Evolutionary conservation across 192 early-diverging fungal genomes (phyloP).

Genomic region (Umbelopsis sp.): DNA sequence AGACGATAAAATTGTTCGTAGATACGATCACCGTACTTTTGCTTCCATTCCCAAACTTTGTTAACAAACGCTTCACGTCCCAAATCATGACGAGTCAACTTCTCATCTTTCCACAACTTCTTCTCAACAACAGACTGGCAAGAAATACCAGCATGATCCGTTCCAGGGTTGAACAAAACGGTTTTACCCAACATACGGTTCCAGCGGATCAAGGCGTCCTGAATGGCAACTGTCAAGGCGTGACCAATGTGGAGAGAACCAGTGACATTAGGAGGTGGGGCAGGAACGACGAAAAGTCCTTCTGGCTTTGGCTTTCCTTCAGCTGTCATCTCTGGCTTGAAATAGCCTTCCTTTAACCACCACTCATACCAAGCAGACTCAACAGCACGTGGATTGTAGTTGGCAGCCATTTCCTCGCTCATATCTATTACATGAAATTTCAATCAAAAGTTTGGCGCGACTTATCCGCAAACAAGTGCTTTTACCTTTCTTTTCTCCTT

Average conservation of each 20-base stretch:
- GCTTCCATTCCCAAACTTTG: constrained; percentile 96
- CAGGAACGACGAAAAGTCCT: constrained; percentile 90
- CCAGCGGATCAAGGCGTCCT: constrained; percentile 94
- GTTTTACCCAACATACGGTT: constrained; percentile 98
- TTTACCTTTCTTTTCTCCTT: constrained; percentile 84
- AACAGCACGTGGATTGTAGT: constrained; percentile 58
- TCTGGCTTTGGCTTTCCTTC: constrained; percentile 75
- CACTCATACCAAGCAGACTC: constrained; percentile 51
- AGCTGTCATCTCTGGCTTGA: constrained; percentile 77
- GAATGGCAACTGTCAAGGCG: constrained; percentile 90
- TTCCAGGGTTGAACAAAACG: constrained; percentile 91
- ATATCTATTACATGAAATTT: constrained; percentile 55
- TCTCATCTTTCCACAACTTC: constrained; percentile 83
- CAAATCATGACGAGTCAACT: constrained; percentile 86
- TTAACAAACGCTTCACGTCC: constrained; percentile 90
- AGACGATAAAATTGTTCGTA: constrained; percentile 87
- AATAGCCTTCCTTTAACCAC: constrained; percentile 95
- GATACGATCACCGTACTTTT: constrained; percentile 80
- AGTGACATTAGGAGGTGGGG: constrained; percentile 99
- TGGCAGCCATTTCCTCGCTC: constrained; percentile 70
- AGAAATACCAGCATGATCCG: constrained; percentile 97
- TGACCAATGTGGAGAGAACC: constrained; percentile 96
- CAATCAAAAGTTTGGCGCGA: constrained; percentile 14
- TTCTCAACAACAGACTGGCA: constrained; percentile 98
- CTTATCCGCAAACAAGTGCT: not conserved